These are phyloP conservation scores for Puccinia triticina DNA, from an alignment of 1,284 basidiomycete genomes.

Conservation along the genomic window DNA sequence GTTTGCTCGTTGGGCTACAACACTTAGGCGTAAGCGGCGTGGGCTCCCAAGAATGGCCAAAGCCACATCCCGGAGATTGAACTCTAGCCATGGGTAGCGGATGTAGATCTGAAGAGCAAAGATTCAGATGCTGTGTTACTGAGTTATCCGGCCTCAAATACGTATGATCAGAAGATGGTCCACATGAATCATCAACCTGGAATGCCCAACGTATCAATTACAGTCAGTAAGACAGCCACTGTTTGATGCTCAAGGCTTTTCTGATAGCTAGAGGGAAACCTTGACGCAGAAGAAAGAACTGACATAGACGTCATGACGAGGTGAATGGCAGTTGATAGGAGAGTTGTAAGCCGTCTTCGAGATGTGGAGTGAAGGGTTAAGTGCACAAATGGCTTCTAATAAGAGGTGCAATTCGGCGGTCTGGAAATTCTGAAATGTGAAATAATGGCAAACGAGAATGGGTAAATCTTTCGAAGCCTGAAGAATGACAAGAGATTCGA, in stretches of 20 bases:
- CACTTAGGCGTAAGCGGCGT: not conserved
- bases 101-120: conserved; percentile 1
- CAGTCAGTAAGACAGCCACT: not conserved
- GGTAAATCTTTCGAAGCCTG: not conserved
- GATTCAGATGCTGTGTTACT: not conserved
- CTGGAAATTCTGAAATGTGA: not conserved
- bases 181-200: conserved; percentile 1
- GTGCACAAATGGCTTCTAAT: conserved; percentile 23
- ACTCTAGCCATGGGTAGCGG: not conserved
- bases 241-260: not conserved
- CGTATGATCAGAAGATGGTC: not conserved
- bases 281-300: not conserved
- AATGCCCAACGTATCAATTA: not conserved
- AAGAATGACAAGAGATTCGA: not conserved
- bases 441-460: not conserved
- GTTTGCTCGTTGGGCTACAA: not conserved
- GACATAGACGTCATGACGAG: not conserved
- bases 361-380: conserved; percentile 10
- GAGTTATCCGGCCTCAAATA: not conserved
- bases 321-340: conserved; percentile 19
- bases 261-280: not conserved
- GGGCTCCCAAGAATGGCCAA: conserved; percentile 5
- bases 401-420: not conserved
- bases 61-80: not conserved
- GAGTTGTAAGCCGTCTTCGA: not conserved